Percentiles rank a stretch among this genome's conserved stretches.
Conservation (phyloP, 148 eudicot genomes). For the Rhododendron henanense region DNA sequence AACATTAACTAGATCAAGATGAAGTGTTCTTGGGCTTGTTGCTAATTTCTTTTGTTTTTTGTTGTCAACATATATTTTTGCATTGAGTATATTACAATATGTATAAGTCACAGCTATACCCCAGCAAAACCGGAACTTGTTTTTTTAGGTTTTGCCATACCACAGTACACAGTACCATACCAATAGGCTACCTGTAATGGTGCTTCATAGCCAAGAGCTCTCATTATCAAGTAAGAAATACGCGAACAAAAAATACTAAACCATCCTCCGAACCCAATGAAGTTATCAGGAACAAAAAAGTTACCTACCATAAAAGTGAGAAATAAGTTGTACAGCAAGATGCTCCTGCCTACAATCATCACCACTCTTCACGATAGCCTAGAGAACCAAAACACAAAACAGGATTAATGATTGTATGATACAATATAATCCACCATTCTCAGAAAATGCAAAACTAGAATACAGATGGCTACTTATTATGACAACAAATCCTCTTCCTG, state of each 20-base stretch:
- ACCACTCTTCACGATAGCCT: slow-evolving; percentile 97
- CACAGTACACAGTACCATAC: neutral
- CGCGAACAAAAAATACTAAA: neutral
- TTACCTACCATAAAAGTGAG: slow-evolving; percentile 84
- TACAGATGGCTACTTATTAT: neutral
- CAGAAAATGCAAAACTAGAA: neutral
- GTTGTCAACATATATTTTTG: neutral
- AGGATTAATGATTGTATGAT: slow-evolving; percentile 2
- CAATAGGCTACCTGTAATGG: neutral
- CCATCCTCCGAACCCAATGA: neutral
- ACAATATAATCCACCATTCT: neutral
- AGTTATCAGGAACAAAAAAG: neutral
- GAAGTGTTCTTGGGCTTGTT: neutral
- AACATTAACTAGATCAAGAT: neutral
- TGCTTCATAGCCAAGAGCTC: neutral
- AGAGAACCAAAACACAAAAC: slow-evolving; percentile 14
- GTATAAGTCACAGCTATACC: neutral
- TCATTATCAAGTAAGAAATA: neutral
- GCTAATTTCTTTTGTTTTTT: neutral
- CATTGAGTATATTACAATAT: neutral
- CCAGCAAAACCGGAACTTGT: neutral
- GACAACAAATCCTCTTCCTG: neutral
- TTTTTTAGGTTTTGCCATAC: neutral
- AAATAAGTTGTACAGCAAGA: slow-evolving; percentile 95
- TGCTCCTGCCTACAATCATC: slow-evolving; percentile 99